A percentile compares a stretch with the other conserved stretches of the same genome.
phyloP scores from a whole-genome alignment of 140 eudicot species.

The Oenanthe javanica region DNA sequence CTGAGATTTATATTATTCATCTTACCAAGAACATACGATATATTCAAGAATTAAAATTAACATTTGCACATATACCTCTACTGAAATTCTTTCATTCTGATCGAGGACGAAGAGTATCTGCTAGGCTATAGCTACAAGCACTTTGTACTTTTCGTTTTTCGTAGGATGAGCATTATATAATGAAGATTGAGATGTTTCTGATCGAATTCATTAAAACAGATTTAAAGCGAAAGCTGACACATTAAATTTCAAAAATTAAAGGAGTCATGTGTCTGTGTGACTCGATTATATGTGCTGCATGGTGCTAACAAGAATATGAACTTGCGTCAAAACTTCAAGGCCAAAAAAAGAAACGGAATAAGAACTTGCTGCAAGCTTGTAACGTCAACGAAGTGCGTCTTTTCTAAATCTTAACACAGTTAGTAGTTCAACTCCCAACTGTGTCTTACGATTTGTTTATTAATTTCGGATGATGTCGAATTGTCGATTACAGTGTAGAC shows the following conservation, averaged over 20 bases:
- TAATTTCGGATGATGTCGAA: too few relatives aligned
- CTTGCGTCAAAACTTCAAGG: not conserved
- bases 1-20: not conserved
- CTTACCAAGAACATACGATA: not conserved
- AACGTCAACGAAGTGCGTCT: too few relatives aligned
- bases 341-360: too few relatives aligned
- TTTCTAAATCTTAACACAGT: too few relatives aligned
- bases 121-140: not conserved
- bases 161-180: not conserved
- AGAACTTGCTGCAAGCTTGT: too few relatives aligned
- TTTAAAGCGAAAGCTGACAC: not conserved
- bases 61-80: not conserved
- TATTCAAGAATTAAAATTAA: not conserved
- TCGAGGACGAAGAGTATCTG: not conserved
- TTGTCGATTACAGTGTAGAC: too few relatives aligned
- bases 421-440: too few relatives aligned
- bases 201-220: not conserved
- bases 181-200: not conserved
- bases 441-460: too few relatives aligned
- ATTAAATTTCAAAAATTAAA: not conserved
- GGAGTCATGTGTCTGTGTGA: not conserved
- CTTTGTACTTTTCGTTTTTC: not conserved
- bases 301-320: not conserved
- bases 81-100: not conserved
- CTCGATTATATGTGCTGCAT: not conserved